Base-by-base conservation (phyloP, 352 stramenopile genomes). In the Phytopythium cucurbitacearum region DNA sequence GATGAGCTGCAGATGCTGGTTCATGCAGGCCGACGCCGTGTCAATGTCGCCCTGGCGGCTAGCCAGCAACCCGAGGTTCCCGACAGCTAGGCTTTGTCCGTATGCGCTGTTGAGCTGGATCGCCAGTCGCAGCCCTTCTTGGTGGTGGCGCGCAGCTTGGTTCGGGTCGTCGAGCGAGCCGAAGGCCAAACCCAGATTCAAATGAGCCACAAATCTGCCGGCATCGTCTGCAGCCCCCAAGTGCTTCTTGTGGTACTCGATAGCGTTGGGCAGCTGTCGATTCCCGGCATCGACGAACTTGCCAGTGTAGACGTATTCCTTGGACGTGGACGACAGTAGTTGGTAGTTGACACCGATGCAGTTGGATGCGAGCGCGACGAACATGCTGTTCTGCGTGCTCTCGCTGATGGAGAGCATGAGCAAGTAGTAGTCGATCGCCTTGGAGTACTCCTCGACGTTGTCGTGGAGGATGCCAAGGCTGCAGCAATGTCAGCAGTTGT, bases 281-380 rank as follows among this genome's bases (percentile, higher is more conserved):
- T 72, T 92, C 15, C 65, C 55, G 2, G 66, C 34, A 41, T 87
- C 73, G 6, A 88, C 64, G 40, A 90, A 91, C 35, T 79, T 80
- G 41, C 81, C 84, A 5, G 76, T 89, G 72, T 92, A 94, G n/a
- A 66, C 52, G 46, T 65, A 86, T 41, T 87, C 71, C 59, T 81
- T 86, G 28, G 61, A 61, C 0, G 59, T 67, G 3, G 73, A 86
- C 9, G 80, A 83, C 28, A 83, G 57, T 4, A 94, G 67, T 69
- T 95, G 87, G 57, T 91, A 91, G 65, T 95, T 73, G 56, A 97
- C 84, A 21, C 88, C 88, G 48, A 96, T 95, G 62, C 85, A 95
- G 55, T 95, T 95, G 42, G 88, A 68, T 6, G 85, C 85, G 13
- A 97, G 65, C 3, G 63, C 77, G 48, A 86, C 79, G 55, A 91